Evolutionary conservation across 495 filamentous ascomycete genomes (phyloP).

Genomic region (Tetracladium setigerum): DNA sequence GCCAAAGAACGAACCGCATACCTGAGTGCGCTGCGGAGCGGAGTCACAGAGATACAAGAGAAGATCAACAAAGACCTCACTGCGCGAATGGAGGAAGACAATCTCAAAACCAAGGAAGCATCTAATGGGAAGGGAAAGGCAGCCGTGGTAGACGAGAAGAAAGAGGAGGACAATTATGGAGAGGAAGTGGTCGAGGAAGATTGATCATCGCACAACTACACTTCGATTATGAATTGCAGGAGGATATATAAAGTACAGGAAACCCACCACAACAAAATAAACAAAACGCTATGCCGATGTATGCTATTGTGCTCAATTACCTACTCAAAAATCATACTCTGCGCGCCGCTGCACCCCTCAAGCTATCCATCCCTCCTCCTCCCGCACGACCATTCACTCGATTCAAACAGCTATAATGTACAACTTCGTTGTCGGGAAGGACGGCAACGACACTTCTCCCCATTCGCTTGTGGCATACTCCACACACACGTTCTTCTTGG

Average conservation of each 20-base stretch:
- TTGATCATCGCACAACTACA: not conserved
- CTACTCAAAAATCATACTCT: not conserved
- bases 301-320: not conserved
- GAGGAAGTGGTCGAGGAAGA: conserved; percentile 64
- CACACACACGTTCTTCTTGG: conserved; percentile 79
- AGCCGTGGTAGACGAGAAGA: conserved; percentile 40
- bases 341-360: conserved; percentile 5
- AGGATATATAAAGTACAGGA: not conserved
- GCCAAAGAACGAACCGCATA: conserved; percentile 54
- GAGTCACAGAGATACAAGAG: conserved; percentile 55
- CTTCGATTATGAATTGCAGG: not conserved
- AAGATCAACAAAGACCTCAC: conserved; percentile 80
- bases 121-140: conserved; percentile 28
- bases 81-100: conserved; percentile 82
- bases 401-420: conserved; percentile 77
- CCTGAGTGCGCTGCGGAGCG: conserved; percentile 55
- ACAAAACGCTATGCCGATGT: no score
- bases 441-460: conserved; percentile 76
- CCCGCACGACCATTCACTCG: conserved; percentile 19
- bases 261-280: no score
- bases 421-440: conserved; percentile 51
- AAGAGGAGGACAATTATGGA: conserved; percentile 82
- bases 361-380: conserved; percentile 7
- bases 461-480: conserved; percentile 85
- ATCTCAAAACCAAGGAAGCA: conserved; percentile 34